phyloP scores from a whole-genome alignment of 495 filamentous ascomycete genomes.

The Xanthoparmelia taractica region DNA sequence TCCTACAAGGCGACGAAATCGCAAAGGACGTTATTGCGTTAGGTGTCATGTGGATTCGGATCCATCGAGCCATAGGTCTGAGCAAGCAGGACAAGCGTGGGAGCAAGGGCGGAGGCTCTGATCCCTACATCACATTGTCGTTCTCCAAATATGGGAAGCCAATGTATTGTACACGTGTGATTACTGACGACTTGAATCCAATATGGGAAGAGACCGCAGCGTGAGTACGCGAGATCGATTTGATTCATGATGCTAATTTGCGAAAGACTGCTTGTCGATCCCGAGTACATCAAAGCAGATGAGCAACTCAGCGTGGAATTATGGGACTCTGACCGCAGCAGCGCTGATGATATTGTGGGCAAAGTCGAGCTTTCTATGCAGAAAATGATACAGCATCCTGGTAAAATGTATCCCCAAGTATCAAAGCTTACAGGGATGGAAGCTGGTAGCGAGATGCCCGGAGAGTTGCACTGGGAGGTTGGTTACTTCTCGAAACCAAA shows the following conservation, averaged over 20 bases:
- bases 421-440: slow-evolving; percentile 75
- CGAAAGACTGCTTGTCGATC: slow-evolving; percentile 58
- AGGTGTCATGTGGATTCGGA: slow-evolving; percentile 83
- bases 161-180: slow-evolving; percentile 94
- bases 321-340: slow-evolving; percentile 86
- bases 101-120: slow-evolving; percentile 78
- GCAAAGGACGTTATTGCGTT: slow-evolving; percentile 79
- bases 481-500: slow-evolving; percentile 87
- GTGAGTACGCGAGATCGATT: slow-evolving; percentile 19
- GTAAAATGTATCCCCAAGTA: slow-evolving; percentile 85
- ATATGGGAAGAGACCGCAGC: slow-evolving; percentile 90
- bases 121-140: slow-evolving; percentile 75
- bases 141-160: slow-evolving; percentile 92
- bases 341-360: slow-evolving; percentile 87
- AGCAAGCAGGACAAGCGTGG: slow-evolving; percentile 88
- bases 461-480: slow-evolving; percentile 90
- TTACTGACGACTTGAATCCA: slow-evolving; percentile 88
- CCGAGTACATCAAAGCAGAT: slow-evolving; percentile 83
- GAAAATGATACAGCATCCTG: slow-evolving; percentile 87
- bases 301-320: slow-evolving; percentile 90
- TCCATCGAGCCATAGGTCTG: slow-evolving; percentile 76
- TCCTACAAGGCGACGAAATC: slow-evolving; percentile 83
- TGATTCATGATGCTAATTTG: slow-evolving; percentile 10
- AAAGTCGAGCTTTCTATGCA: slow-evolving; percentile 90
- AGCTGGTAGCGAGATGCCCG: slow-evolving; percentile 80